Conservation (phyloP, 2,329 filamentous ascomycete species). For the Epicoccum nigrum region DNA sequence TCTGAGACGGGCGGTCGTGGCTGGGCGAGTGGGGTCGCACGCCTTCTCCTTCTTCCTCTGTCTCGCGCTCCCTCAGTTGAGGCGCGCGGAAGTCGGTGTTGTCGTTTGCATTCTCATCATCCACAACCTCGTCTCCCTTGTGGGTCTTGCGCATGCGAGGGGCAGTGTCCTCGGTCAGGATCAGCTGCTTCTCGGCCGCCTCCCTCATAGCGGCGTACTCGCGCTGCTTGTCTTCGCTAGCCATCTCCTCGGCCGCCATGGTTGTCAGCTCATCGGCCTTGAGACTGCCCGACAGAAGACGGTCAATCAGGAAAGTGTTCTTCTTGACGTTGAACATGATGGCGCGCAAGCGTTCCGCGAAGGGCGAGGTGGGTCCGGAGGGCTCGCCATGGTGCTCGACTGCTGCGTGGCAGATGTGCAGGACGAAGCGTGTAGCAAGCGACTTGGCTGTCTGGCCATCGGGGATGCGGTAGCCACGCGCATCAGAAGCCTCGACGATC, state of each 20-base stretch:
- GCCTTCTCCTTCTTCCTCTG: slow-evolving; percentile 30
- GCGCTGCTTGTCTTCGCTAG: slow-evolving; percentile 84
- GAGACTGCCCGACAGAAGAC: slow-evolving; percentile 74
- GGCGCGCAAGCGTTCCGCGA: slow-evolving; percentile 71
- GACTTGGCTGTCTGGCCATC: slow-evolving; percentile 68
- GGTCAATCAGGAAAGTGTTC: slow-evolving; percentile 78
- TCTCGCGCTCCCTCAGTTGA: slow-evolving; percentile 34
- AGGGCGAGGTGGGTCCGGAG: slow-evolving; percentile 51
- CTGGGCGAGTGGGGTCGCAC: slow-evolving; percentile 25
- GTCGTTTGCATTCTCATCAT: slow-evolving; percentile 63
- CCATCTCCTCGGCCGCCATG: slow-evolving; percentile 91
- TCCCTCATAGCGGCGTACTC: slow-evolving; percentile 79
- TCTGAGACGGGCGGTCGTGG: slow-evolving; percentile 26
- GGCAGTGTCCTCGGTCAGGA: slow-evolving; percentile 72
- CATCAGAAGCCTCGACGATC: slow-evolving; percentile 70
- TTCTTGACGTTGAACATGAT: slow-evolving; percentile 88
- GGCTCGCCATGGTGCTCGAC: slow-evolving; percentile 63
- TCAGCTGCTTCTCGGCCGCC: slow-evolving; percentile 80
- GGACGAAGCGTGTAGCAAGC: slow-evolving; percentile 71
- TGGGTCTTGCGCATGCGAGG: slow-evolving; percentile 87
- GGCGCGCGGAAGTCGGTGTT: slow-evolving; percentile 39
- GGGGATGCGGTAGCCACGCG: slow-evolving; percentile 66
- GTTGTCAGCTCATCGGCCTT: slow-evolving; percentile 78
- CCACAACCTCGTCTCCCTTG: slow-evolving; percentile 91
- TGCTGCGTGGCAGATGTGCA: slow-evolving; percentile 78